Conservation (phyloP, 257 asterid genomes). For the Knoxia roxburghii region DNA sequence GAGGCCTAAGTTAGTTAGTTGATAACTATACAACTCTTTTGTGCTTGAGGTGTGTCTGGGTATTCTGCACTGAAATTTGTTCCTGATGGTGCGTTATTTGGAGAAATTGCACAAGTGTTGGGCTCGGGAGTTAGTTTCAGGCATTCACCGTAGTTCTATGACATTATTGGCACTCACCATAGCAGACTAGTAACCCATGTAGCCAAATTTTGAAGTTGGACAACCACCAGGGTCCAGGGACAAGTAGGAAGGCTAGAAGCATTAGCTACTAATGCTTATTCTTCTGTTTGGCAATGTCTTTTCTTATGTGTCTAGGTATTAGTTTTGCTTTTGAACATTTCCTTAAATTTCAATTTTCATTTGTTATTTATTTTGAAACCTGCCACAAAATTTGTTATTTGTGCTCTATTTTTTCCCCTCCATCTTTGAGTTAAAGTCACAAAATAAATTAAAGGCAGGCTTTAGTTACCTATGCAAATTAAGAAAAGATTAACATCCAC, state of each 20-base stretch:
- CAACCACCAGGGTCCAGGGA: not conserved
- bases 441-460: too few relatives aligned
- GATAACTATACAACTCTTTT: too few relatives aligned
- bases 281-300: not conserved
- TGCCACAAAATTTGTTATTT: not conserved
- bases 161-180: too few relatives aligned
- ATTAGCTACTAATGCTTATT: slow-evolving; percentile 1
- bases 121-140: not conserved
- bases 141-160: not conserved
- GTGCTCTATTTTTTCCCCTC: not conserved
- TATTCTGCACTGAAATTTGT: not conserved
- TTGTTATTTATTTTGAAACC: not conserved
- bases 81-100: not conserved
- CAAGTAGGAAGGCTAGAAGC: not conserved
- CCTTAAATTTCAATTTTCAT: not conserved
- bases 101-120: not conserved
- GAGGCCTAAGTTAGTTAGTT: not conserved
- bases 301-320: not conserved
- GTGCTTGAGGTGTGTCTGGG: not conserved
- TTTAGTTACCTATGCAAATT: not conserved
- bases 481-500: not conserved
- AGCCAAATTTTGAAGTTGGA: not conserved
- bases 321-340: not conserved
- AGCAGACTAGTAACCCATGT: not conserved
- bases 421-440: not conserved